Percentiles rank a stretch among this genome's conserved stretches.
Conservation (phyloP, 148 eudicot species). For the Oxyria digyna region DNA sequence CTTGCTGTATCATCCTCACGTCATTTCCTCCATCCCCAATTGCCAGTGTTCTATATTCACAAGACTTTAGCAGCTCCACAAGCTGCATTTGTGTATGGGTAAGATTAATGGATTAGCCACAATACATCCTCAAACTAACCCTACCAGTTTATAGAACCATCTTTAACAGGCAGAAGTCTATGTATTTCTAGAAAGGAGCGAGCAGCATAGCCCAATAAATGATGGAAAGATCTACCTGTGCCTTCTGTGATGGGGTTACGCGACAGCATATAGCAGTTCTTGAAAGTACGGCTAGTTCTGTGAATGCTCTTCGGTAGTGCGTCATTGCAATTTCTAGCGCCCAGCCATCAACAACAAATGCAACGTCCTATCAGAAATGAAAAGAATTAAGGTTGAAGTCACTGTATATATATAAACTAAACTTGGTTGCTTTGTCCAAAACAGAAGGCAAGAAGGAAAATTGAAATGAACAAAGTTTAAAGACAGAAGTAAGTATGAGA, state of each 20-base stretch:
- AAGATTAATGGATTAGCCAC: not conserved
- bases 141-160: slow-evolving; percentile 1
- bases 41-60: slow-evolving; percentile 91
- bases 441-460: not conserved
- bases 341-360: slow-evolving; percentile 97
- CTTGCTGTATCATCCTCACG: slow-evolving; percentile 99
- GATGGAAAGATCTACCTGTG: slow-evolving; percentile 48
- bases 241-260: slow-evolving; percentile 97
- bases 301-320: slow-evolving; percentile 57
- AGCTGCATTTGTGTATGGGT: slow-evolving; percentile 33
- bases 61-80: slow-evolving; percentile 77
- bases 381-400: not conserved
- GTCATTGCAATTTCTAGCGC: slow-evolving; percentile 92
- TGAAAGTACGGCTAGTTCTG: slow-evolving; percentile 82
- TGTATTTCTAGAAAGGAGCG: not conserved
- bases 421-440: not conserved
- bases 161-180: not conserved
- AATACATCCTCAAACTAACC: not conserved
- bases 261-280: slow-evolving; percentile 98
- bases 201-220: not conserved
- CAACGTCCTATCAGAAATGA: slow-evolving; percentile 56
- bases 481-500: not conserved
- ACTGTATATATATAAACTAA: not conserved
- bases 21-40: slow-evolving; percentile 99
- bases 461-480: not conserved